A percentile compares a stretch with the other conserved stretches of the same genome.
These are phyloP conservation scores for Rosa lucieae DNA, from an alignment of 306 rosid genomes.

Conservation along the genomic window DNA sequence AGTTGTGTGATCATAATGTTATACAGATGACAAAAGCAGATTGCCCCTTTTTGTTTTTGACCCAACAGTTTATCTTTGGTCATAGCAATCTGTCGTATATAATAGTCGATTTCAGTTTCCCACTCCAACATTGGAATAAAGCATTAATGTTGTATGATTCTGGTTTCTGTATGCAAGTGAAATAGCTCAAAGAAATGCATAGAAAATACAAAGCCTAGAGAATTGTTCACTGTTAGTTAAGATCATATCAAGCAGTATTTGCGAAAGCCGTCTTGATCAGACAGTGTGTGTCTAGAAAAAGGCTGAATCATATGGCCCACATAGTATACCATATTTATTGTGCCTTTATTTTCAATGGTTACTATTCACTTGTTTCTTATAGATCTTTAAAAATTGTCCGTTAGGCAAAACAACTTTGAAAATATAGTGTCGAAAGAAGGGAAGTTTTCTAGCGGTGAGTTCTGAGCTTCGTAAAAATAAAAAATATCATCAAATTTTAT, in stretches of 20 bases:
- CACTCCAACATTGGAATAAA: neutral
- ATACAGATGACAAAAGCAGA: slow-evolving; percentile 22
- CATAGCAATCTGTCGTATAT: slow-evolving; percentile 25
- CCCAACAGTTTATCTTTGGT: neutral
- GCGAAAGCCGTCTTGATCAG: neutral
- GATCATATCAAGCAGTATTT: no score
- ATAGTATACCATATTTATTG: no score
- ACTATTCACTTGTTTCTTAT: no score
- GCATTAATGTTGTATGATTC: slow-evolving; percentile 7
- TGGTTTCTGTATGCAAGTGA: neutral
- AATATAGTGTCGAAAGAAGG: no score
- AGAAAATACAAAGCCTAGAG: neutral
- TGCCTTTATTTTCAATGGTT: no score
- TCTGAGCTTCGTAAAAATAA: no score
- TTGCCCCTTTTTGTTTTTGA: neutral
- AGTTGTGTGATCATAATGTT: slow-evolving; percentile 26
- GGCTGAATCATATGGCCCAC: no score
- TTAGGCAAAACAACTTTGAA: no score
- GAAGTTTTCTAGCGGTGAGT: no score
- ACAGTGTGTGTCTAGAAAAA: neutral
- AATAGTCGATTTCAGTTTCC: slow-evolving; percentile 22
- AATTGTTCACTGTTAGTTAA: neutral
- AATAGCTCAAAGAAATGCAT: neutral
- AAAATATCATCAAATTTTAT: no score
- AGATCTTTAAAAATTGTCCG: no score